Base-by-base conservation (phyloP, 2,329 filamentous ascomycete genomes). In the Ceratocystis cubensis region DNA sequence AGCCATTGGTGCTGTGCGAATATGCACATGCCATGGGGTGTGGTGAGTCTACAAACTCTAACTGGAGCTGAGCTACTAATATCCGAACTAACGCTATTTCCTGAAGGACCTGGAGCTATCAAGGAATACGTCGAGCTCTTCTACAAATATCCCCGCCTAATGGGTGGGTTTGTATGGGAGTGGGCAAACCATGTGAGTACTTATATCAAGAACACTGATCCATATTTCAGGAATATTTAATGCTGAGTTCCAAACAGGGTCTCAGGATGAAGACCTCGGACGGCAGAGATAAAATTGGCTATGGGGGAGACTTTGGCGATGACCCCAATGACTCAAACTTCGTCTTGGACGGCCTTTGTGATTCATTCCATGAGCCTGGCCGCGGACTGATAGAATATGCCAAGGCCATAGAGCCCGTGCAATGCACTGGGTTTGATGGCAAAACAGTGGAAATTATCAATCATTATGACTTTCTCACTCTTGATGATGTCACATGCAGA, bases 51-150 rank as follows among this genome's bases (percentile, higher is more conserved):
- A 13, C 20, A 7, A 25, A 7, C 17, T 13, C 10, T 30, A 10
- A 25, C 7, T 28, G 4, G 1, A 45, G 37, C 4, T 1, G 41
- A 46, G 5, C 15, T 25, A 1, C 15, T 8, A 15, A 57, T 3
- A 4, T 7, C 41, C 13, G 25, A 46, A 17, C 53, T 57, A 20
- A 57, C 10, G 17, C 7, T 30, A 28, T 30, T 57, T n/a, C 2
- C 6, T 7, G 37, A 57, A 41, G 63, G 64, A 0, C 87, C 85
- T 0, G 87, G 87, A 0, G 82, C 81, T 0, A 76, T 89, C 62
- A 80, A 84, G 68, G 86, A 89, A 68, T 89, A 90, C 69, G 76
- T 87, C 13, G 81, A 87, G 5, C 79, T 81, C 0, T 90, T 88
- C 73, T 82, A 84, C 71, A 78, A 80, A 56, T 79, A 77, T 37